Evolutionary conservation across 768 basidiomycete species (phyloP), one percentile per base, ranked within the genome.

Genomic region (Termitomyces eurrhizus): DNA sequence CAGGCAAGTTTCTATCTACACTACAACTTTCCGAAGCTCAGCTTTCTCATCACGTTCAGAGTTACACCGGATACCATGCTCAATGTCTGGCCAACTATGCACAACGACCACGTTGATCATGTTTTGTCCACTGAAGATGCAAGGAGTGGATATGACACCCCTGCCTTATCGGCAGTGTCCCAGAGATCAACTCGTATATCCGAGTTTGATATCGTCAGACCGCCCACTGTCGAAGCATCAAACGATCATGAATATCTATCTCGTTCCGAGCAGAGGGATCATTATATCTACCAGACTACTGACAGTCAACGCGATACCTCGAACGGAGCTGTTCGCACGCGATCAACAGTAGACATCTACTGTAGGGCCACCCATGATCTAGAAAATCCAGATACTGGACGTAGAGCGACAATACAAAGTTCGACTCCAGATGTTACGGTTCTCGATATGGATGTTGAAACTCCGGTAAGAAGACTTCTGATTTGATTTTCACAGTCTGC

Each of bases 391-490:
- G 62, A 69, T 29, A 55, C 62, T 68, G 51, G 66, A 69, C 65
- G 70, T 69, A 41, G 68, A 51, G 54, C 32, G 36, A 51, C 58
- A 36, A 58, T 67, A 41, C 62, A 69, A 50, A 73, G 74, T 4
- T 67, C 69, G 2, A 46, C 61, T 7, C 79, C 78, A 0, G 68
- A 69, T 36, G 65, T 67, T 16, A 75, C 73, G 42, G 72, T 81
- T 21, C 77, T 76, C 3, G 71, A 73, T 41, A 83, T 82, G 56
- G 62, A 77, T 41, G 73, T 83, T 35, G 74, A 80, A 67, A 74
- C 82, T 16, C 82, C 82, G 13, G 82, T 82, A 64, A 36, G 77
- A 69, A 29, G 24, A 35, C 24, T n/a, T 54, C 29, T 56, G 14
- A 44, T 21, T 41, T n/a, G 12, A 58, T 29, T 52, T 32, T 3